These are phyloP conservation scores for Apiotrichum porosum DNA, from an alignment of 1,284 basidiomycete species.

Conservation along the genomic window DNA sequence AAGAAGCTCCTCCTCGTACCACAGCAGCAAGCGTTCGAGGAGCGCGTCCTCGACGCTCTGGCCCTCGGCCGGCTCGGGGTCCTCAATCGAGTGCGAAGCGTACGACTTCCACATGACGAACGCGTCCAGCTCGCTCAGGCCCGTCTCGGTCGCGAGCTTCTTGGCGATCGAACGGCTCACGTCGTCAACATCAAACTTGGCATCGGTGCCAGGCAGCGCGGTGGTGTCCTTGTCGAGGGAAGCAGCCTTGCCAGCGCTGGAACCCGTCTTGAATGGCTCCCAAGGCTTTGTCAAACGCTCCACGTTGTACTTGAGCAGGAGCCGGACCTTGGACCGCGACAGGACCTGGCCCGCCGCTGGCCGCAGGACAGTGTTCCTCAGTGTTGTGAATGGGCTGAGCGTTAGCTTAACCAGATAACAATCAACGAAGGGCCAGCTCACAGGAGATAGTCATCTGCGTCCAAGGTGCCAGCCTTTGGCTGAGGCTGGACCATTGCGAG, in stretches of 20 bases:
- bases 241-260: constrained; percentile 10
- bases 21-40: constrained; percentile 28
- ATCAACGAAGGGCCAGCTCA: too few relatives aligned
- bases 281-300: constrained; percentile 26
- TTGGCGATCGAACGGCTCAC: constrained; percentile 17
- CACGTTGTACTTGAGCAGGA: constrained; percentile 28
- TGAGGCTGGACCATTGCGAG: constrained; percentile 4
- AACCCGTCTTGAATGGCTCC: constrained; percentile 23
- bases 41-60: constrained; percentile 22
- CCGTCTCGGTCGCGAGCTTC: constrained; percentile 20
- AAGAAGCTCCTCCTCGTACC: constrained; percentile 35
- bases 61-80: constrained; percentile 6
- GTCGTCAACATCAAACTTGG: constrained; percentile 23
- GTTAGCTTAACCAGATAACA: not conserved
- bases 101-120: constrained; percentile 32
- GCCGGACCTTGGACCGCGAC: constrained; percentile 24
- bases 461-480: constrained; percentile 5
- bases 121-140: constrained; percentile 26
- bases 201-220: constrained; percentile 12
- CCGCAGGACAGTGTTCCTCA: constrained; percentile 35
- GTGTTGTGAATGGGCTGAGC: constrained; percentile 33
- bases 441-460: constrained; percentile 20
- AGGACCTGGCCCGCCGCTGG: constrained; percentile 19
- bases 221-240: constrained; percentile 15
- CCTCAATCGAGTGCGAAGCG: constrained; percentile 27